Evolutionary conservation across 1,284 basidiomycete genomes (phyloP), one percentile per base, ranked within the genome.

Genomic region (Ustilago sp.): DNA sequence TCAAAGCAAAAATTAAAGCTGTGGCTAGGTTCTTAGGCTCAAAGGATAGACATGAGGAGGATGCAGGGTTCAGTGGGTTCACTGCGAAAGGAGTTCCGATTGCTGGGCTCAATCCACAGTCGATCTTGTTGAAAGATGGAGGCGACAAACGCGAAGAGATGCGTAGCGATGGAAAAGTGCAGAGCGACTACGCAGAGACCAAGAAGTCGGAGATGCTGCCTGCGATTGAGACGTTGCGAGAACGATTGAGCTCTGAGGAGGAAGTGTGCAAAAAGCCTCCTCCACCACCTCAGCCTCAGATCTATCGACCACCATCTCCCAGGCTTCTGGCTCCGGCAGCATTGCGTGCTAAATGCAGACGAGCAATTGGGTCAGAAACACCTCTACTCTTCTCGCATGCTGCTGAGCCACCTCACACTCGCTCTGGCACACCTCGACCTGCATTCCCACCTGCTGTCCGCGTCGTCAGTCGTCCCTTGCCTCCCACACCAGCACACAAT

Each of bases 1-100:
- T 72, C 38, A 72, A 63, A 38, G 59, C 69, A 8, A 72, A 66
- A 51, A 72, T 72, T 34, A 63, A 41, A 43, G 69, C 69, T 9
- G 63, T 72, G 9, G 56, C 63, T 1, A 47, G 56, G 9, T 59
- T 72, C 23, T 64, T 58, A 1, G 34, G 12, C 9, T 51, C 68
- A 3, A 71, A 65, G 36, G 56, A 43, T 17, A 28, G 38, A 9
- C 31, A 28, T 5, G 54, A 43, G 11, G 36, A n/a, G 34, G 12
- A 28, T 11, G 19, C 28, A 3, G 43, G 43, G 6, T 45, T 45
- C 43, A 31, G 3, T 1, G 34, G 19, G 11, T 52, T 58, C 9
- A 57, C n/a, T 31, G 39, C 13, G 2, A 68, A 57, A 8, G 59
- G 56, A 1, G 23, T 63, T 6, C 57, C 61, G 38, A 56, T 63